Base-by-base conservation (phyloP, 176 grass and related monocot genomes). In the Avena sativa region DNA sequence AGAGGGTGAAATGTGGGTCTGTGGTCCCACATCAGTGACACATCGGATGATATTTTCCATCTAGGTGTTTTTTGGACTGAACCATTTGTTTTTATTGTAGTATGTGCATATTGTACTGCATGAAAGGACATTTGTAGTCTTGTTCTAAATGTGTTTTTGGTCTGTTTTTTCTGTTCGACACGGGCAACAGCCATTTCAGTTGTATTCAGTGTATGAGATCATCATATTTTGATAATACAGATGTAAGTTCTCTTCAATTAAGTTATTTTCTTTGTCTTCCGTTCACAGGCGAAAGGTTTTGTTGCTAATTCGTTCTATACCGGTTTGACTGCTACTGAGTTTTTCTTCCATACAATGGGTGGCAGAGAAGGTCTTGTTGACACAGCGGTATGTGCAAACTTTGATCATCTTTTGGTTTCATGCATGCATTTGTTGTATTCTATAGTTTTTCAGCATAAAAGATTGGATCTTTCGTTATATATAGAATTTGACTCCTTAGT, bases 271-370 rank as follows among this genome's bases (percentile, higher is more conserved):
- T 83, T 52, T 77, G 58, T 85, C 30, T 71, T 90, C 65, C 73
- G 64, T 79, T 83, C 80, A 4, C 79, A 98, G 96, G 96, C 96
- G 23, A 98, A 98, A 94, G 96, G 96, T 84, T 98, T 98, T 80
- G 96, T 98, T 89, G 91, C 96, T 80, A 98, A 95, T 85, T 98
- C 96, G 58, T 98, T 98, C 76, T 98, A 98, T 84, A 92, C 91
- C 74, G 96, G 96, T 50, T 92, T 98, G 91, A 95, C 91, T 87
- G 90, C 96, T 34, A 95, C 96, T 11, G 96, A 98, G 61, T 98
- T 98, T 83, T 94, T 98, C 81, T 98, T 98, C 84, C 93, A 98
- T 81, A 98, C 96, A 85, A 98, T 98, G 96, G 96, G 90, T 89
- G 96, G 96, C 78, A 84, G 96, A 91, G 96, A 98, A 95, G 96